Percentiles rank a stretch among this genome's conserved stretches.
Conservation (phyloP, 2,329 filamentous ascomycete species). For the Emericellopsis atlantica region DNA sequence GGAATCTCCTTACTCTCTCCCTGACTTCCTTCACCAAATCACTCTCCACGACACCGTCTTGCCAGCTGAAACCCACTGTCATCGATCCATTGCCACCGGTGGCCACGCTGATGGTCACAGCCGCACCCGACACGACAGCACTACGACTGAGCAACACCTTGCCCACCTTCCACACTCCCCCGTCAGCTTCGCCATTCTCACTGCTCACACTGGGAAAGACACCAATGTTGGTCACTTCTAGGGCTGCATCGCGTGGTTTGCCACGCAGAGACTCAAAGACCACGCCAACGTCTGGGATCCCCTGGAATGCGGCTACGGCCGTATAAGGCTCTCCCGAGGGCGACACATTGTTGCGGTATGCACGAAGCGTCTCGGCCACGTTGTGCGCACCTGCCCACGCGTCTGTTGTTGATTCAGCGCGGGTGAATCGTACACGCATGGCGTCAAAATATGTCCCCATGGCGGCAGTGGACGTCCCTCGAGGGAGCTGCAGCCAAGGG, state of each 20-base stretch:
- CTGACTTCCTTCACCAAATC: conserved; percentile 5
- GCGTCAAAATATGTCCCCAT: conserved; percentile 8
- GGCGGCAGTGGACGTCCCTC: conserved; percentile 1
- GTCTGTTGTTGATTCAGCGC: neutral
- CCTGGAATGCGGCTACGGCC: conserved; percentile 20
- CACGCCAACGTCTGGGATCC: conserved; percentile 22
- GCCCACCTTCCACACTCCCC: conserved; percentile 12
- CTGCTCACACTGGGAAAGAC: conserved; percentile 10
- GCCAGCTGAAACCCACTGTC: conserved; percentile 25
- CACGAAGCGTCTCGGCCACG: neutral
- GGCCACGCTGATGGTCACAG: conserved; percentile 22
- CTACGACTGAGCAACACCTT: conserved; percentile 31
- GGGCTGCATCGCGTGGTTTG: conserved; percentile 19
- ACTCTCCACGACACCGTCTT: conserved; percentile 18
- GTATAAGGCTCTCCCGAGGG: conserved; percentile 7
- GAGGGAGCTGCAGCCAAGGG: conserved; percentile 4
- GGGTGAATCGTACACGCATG: conserved; percentile 3
- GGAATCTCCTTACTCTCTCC: neutral
- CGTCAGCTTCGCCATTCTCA: conserved; percentile 5
- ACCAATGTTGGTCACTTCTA: conserved; percentile 33
- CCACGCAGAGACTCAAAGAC: conserved; percentile 23
- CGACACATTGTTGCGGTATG: conserved; percentile 5
- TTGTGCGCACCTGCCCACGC: neutral
- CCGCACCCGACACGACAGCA: conserved; percentile 20
- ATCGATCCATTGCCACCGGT: conserved; percentile 30